Evolutionary conservation across 306 rosid species (phyloP), one percentile per base, ranked within the genome.

Genomic region (Prunus campanulata): DNA sequence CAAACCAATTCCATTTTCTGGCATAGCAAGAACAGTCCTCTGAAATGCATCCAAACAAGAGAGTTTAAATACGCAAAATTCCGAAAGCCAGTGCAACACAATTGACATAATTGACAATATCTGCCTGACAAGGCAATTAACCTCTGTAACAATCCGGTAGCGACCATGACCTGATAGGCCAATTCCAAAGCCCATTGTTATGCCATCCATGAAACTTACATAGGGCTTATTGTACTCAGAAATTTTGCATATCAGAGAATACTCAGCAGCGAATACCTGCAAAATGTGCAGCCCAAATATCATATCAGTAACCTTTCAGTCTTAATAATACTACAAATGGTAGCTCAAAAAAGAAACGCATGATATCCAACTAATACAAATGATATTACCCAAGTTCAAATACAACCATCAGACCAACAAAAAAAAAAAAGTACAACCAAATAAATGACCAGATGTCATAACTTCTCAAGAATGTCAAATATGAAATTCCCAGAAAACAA

Each of bases 21-120:
- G 99, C 99, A 96, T 96, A 14, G 99, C 99, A 76, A 92, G 96
- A 83, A 89, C 78, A 62, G 99, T 96, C 85, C 89, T 92, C 99
- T 95, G 88, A 66, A 83, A 80, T 63, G 68, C 68, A 70, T 74
- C 30, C 47, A 24, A 9, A 66, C n/a, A 47, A 46, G 66, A 66
- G 48, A 72, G 16, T 49, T 1, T 56, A 65, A 64, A 57, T 32
- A 16, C 4, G 13, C 14, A 72, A 35, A 74, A n/a, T 72, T 72
- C 75, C 59, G 56, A 27, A 78, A 55, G 66, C 76, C 68, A 82
- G 69, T 48, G 42, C 11, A 35, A 47, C 18, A 25, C 27, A 39
- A 46, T 9, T 13, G 68, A 47, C 44, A 71, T 52, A 0, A 49
- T 35, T 27, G 79, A 74, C n/a, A 24, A 46, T 50, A 27, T 52